Conservation (phyloP, 2,329 filamentous ascomycete genomes). For the Arthrobotrys sinensis region DNA sequence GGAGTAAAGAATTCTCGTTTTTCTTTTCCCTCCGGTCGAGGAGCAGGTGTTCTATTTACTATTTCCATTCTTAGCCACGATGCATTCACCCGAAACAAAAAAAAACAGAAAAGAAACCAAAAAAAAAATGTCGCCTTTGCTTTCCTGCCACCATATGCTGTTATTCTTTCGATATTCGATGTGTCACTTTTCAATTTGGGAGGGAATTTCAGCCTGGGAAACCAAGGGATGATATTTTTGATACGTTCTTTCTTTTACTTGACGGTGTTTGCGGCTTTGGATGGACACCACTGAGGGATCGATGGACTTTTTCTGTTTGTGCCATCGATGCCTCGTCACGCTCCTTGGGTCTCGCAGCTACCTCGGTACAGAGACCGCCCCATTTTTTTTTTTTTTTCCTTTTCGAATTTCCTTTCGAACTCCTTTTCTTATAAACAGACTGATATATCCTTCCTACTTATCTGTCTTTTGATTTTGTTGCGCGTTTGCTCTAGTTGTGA, state of each 20-base stretch:
- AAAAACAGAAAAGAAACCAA: constrained; percentile 4
- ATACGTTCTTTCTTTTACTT: constrained; percentile 22
- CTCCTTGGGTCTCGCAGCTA: constrained; percentile 62
- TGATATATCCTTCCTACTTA: constrained; percentile 28
- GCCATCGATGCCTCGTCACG: constrained; percentile 37
- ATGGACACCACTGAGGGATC: constrained; percentile 53
- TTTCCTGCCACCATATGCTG: constrained; percentile 35
- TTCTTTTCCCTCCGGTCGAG: constrained; percentile 54
- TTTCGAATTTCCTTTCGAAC: constrained; percentile 11
- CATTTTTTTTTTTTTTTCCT: constrained; percentile 19
- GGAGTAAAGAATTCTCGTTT: constrained; percentile 26
- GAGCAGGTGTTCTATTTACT: constrained; percentile 56
- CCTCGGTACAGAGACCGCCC: constrained; percentile 61
- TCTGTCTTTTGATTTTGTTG: constrained; percentile 13
- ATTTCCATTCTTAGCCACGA: constrained; percentile 56
- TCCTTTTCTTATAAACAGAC: constrained; percentile 35
- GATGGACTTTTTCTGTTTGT: constrained; percentile 18
- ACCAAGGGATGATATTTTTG: constrained; percentile 54
- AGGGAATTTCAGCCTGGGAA: constrained; percentile 59
- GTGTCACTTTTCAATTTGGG: constrained; percentile 33
- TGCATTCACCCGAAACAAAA: constrained; percentile 18
- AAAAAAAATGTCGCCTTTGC: constrained; percentile 42
- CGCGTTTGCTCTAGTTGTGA: not conserved
- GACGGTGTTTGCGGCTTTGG: constrained; percentile 56
- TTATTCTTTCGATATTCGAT: constrained; percentile 54